Conservation (phyloP, 768 basidiomycete species). For the Amanita thiersii region DNA sequence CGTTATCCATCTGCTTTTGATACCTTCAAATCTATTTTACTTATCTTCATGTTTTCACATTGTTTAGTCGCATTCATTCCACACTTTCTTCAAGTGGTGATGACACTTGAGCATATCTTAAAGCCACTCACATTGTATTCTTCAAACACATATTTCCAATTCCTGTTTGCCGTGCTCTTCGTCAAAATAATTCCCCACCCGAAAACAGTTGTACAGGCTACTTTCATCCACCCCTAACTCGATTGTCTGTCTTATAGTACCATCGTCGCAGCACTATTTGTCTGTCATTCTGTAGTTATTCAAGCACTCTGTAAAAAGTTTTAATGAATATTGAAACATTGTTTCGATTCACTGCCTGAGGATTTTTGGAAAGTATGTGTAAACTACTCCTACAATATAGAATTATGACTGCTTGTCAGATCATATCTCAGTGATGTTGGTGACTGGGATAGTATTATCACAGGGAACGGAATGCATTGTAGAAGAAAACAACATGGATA, state of each 20-base stretch:
- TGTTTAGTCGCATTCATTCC: conserved; percentile 31
- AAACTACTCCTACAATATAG: background rate
- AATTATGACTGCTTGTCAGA: background rate
- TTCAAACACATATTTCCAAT: conserved; percentile 54
- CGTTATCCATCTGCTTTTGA: conserved; percentile 17
- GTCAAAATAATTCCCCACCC: conserved; percentile 35
- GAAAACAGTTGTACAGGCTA: conserved; percentile 55
- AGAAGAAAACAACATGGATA: no score
- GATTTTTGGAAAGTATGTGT: background rate
- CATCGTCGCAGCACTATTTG: conserved; percentile 52
- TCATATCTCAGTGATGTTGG: no score
- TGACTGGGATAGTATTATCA: no score
- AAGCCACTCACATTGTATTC: conserved; percentile 55
- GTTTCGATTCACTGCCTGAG: conserved; percentile 12
- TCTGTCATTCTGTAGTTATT: conserved; percentile 70
- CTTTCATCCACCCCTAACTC: conserved; percentile 41
- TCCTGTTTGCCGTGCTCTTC: conserved; percentile 45
- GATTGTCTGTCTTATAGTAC: conserved; percentile 67
- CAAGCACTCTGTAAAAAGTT: conserved; percentile 48
- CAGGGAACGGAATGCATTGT: no score
- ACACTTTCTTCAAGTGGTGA: conserved; percentile 28
- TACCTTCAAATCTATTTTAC: conserved; percentile 35
- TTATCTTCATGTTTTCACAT: conserved; percentile 31
- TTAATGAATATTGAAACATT: conserved; percentile 27
- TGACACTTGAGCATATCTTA: conserved; percentile 26